These are phyloP conservation scores for Geotrichum candidum DNA, from an alignment of 1,139 yeast genomes.

Conservation along the genomic window DNA sequence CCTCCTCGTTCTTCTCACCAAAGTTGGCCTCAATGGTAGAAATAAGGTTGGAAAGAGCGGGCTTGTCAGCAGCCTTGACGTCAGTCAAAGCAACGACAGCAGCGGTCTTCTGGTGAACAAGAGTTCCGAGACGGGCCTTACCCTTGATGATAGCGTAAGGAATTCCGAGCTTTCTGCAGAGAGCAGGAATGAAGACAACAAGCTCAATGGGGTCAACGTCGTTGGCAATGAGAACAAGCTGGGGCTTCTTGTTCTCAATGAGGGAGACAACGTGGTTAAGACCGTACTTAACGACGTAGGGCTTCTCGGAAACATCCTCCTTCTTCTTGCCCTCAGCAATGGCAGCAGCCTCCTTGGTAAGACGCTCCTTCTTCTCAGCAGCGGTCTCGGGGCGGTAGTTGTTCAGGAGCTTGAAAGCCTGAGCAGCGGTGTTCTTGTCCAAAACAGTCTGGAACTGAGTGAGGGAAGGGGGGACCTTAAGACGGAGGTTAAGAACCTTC, in stretches of 20 bases:
- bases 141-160: slow-evolving; percentile 98
- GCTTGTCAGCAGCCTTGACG: slow-evolving; percentile 87
- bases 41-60: slow-evolving; percentile 85
- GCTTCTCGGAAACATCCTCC: slow-evolving; percentile 93
- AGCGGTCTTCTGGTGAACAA: slow-evolving; percentile 94
- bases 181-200: slow-evolving; percentile 94
- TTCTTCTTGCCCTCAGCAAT: slow-evolving; percentile 95
- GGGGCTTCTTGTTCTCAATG: slow-evolving; percentile 96
- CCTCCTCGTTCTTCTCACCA: slow-evolving; percentile 85
- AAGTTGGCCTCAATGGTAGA: slow-evolving; percentile 92
- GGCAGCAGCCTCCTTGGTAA: slow-evolving; percentile 97
- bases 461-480: slow-evolving; percentile 97
- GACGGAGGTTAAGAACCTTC: slow-evolving; percentile 89
- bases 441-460: slow-evolving; percentile 92
- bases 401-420: slow-evolving; percentile 93
- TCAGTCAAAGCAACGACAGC: slow-evolving; percentile 96
- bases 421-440: slow-evolving; percentile 98
- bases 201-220: slow-evolving; percentile 98
- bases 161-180: slow-evolving; percentile 98
- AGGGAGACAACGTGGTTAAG: slow-evolving; percentile 96
- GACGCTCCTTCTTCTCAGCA: slow-evolving; percentile 97
- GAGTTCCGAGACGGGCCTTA: slow-evolving; percentile 96
- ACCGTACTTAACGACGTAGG: slow-evolving; percentile 94
- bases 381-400: slow-evolving; percentile 97
- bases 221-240: slow-evolving; percentile 92